Conservation (phyloP, 164 flowering plant species). For the Chloranthus sessilifolius region DNA sequence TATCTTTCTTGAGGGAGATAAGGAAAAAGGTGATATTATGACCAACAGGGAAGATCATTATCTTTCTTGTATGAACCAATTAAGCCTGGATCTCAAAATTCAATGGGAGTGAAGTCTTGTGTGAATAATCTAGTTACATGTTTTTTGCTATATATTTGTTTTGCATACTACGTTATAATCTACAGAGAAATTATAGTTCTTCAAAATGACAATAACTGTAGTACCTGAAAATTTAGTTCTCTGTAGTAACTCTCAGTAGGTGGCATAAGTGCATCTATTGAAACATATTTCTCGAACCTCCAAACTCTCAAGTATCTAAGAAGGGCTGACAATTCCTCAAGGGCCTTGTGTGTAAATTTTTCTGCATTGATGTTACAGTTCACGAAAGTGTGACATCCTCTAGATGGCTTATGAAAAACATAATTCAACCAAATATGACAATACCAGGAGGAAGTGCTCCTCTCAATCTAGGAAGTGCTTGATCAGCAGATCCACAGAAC, state of each 20-base stretch:
- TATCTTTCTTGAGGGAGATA: no score
- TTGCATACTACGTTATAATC: no score
- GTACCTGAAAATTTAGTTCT: constrained; percentile 78
- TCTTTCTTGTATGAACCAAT: no score
- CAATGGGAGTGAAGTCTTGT: no score
- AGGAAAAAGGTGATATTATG: no score
- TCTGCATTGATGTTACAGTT: constrained; percentile 38
- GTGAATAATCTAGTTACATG: no score
- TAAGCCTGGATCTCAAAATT: no score
- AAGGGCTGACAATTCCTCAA: constrained; percentile 76
- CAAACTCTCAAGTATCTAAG: constrained; percentile 69
- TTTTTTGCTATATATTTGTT: no score
- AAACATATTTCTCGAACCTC: constrained; percentile 63
- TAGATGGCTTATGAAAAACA: not conserved
- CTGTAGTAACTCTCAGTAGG: constrained; percentile 76
- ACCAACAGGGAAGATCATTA: no score
- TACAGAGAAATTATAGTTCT: no score
- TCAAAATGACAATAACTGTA: not conserved
- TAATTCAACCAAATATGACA: constrained; percentile 1
- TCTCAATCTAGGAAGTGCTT: constrained; percentile 80
- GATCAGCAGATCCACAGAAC: constrained; percentile 86
- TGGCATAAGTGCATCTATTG: constrained; percentile 81
- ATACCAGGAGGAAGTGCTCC: constrained; percentile 90
- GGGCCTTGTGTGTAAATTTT: constrained; percentile 71
- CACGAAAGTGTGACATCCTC: constrained; percentile 1